Evolutionary conservation across 2,329 filamentous ascomycete species (phyloP), one percentile per base, ranked within the genome.

Genomic region (Xylariales sp.): DNA sequence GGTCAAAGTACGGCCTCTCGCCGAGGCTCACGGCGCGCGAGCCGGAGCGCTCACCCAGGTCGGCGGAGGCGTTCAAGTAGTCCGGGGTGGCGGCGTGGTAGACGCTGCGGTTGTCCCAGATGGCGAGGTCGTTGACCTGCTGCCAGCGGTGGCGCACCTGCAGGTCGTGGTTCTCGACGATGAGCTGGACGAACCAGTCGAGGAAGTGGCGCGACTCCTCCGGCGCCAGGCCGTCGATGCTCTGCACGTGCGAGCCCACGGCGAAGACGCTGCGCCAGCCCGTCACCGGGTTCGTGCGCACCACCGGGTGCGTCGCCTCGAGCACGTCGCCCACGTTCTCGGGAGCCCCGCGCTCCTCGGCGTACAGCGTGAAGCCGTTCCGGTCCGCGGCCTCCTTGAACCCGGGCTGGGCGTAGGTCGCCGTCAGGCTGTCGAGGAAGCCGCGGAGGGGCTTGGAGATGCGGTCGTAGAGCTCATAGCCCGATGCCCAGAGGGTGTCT

Each of bases 261-360:
- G 52, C 52, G 45, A 54, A 56, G 15, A 55, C 60, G 40, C 65
- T 70, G 58, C 79, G 80, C 77, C 78, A 81, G 0, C 77, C 77
- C 0, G 77, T 81, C 1, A 81, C 76, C 0, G 78, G 78, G 45
- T 83, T 81, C 2, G 77, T 81, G 13, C 77, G 67, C 5, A 81
- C 63, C 1, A 80, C 66, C 0, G 76, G 76, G 46, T 81, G 76
- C 0, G 67, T 56, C 0, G 76, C 67, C 15, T 57, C 59, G 13
- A 81, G 54, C 2, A 69, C 60, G 3, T 51, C 52, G 6, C 77
- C 77, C 3, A 72, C 56, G 49, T 81, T 81, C 45, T 72, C 65
- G 0, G 76, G 74, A 0, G 69, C 60, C 3, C 75, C 75, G 15
- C 76, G 63, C 13, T 63, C 56, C 25, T 65, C 62, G 10, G 62